Conservation (phyloP, 768 basidiomycete species). For the Boletus coccyginus region DNA sequence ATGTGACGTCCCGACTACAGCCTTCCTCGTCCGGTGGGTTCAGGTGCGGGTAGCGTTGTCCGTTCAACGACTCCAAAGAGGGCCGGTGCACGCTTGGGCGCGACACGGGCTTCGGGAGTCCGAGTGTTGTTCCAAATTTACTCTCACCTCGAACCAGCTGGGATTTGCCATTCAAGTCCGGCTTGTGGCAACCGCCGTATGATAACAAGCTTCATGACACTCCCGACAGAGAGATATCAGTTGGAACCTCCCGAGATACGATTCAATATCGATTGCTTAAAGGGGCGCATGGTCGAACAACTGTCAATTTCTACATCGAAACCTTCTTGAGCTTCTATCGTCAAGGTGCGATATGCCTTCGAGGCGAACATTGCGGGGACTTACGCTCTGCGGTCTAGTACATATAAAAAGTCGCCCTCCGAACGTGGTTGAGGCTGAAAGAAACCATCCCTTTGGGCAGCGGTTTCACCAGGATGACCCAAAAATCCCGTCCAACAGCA, state of each 20-base stretch:
- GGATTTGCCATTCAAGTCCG: conserved; percentile 2
- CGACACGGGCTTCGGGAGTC: background rate
- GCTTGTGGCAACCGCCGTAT: conserved; percentile 1
- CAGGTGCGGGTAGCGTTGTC: background rate
- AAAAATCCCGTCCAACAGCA: background rate
- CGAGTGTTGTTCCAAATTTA: background rate
- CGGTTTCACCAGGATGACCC: background rate
- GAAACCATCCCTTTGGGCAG: background rate
- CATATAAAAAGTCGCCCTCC: background rate
- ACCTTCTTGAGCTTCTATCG: background rate
- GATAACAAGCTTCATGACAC: background rate
- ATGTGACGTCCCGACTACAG: background rate
- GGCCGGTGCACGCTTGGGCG: background rate
- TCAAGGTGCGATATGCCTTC: background rate
- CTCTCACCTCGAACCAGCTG: background rate
- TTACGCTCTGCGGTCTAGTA: background rate
- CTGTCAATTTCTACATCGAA: background rate
- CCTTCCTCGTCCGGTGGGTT: background rate
- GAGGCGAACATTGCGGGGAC: background rate
- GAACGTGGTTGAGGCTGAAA: background rate
- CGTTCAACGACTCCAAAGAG: background rate
- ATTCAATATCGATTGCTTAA: background rate
- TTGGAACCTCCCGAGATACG: background rate
- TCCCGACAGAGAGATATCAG: background rate
- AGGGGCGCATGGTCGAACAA: background rate